Percentiles rank a stretch among this genome's conserved stretches.
These are phyloP conservation scores for Colletotrichum navitas DNA, from an alignment of 2,329 filamentous ascomycete genomes.

Conservation along the genomic window DNA sequence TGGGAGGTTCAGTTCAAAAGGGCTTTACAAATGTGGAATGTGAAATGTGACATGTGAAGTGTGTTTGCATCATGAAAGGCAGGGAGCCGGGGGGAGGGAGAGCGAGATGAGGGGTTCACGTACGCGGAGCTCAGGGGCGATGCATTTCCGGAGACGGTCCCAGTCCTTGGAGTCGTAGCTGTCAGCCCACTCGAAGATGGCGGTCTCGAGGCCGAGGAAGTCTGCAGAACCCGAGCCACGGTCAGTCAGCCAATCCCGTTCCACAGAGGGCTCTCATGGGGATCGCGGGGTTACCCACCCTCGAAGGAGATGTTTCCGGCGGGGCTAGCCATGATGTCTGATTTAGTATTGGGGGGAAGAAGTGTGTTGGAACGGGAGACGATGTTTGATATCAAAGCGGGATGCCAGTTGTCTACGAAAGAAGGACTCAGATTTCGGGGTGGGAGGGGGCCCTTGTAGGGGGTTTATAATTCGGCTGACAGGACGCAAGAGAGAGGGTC, in stretches of 20 bases:
- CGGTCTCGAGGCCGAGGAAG: constrained; percentile 62
- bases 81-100: too few species aligned
- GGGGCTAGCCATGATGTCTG: constrained; percentile 32
- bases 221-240: constrained; percentile 49
- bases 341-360: not conserved
- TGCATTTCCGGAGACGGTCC: constrained; percentile 67
- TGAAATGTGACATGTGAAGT: too few species aligned
- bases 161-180: constrained; percentile 77
- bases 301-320: constrained; percentile 41
- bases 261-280: constrained; percentile 49
- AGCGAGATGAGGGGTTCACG: constrained; percentile 58
- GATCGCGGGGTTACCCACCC: constrained; percentile 61
- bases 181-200: constrained; percentile 72
- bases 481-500: not conserved
- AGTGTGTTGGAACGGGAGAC: not conserved
- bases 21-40: not conserved
- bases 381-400: not conserved
- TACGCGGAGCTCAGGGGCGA: constrained; percentile 58
- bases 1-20: constrained; percentile 6
- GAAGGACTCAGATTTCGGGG: not conserved
- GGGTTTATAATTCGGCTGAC: constrained; percentile 7
- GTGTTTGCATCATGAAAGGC: not conserved
- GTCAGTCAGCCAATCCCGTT: constrained; percentile 53
- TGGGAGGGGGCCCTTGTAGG: not conserved
- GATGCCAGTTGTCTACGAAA: not conserved